A percentile compares a stretch with the other conserved stretches of the same genome.
Evolutionary conservation across 2,329 filamentous ascomycete genomes (phyloP).

Genomic region (Huntiella decipiens): DNA sequence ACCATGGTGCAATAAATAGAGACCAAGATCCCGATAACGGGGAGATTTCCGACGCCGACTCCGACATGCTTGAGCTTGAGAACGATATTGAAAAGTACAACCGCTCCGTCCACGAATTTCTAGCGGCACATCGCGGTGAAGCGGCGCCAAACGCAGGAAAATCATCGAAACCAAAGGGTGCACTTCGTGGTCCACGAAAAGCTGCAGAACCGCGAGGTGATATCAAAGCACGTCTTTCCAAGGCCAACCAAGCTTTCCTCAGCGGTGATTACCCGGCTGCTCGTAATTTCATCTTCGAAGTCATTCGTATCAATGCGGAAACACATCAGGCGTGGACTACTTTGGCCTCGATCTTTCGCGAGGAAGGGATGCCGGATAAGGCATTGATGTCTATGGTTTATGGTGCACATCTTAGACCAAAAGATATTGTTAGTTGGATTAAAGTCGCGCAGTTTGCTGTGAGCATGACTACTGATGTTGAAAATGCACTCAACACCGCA

Average conservation of each 20-base stretch:
- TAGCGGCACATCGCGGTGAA: slow-evolving; percentile 18
- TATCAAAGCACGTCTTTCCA: slow-evolving; percentile 47
- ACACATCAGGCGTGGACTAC: slow-evolving; percentile 47
- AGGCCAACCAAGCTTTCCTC: slow-evolving; percentile 50
- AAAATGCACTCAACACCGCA: slow-evolving; percentile 31
- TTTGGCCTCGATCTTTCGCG: slow-evolving; percentile 40
- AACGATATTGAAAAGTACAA: slow-evolving; percentile 26
- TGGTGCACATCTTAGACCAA: slow-evolving; percentile 43
- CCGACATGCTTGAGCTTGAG: slow-evolving; percentile 25
- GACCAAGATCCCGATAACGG: slow-evolving; percentile 8
- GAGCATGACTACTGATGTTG: slow-evolving; percentile 19
- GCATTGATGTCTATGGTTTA: slow-evolving; percentile 41
- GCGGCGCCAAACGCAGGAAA: background rate
- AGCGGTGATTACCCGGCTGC: slow-evolving; percentile 40
- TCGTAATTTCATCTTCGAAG: slow-evolving; percentile 37
- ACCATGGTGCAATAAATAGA: background rate
- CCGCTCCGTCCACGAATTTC: slow-evolving; percentile 23
- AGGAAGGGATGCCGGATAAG: slow-evolving; percentile 36
- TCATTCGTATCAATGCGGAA: slow-evolving; percentile 50
- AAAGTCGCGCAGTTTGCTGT: slow-evolving; percentile 38
- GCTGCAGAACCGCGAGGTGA: slow-evolving; percentile 50
- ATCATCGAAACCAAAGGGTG: slow-evolving; percentile 12
- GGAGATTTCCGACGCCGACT: slow-evolving; percentile 24
- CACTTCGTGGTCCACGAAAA: slow-evolving; percentile 31
- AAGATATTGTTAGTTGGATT: slow-evolving; percentile 40